Evolutionary conservation across 2,329 filamentous ascomycete genomes (phyloP).

Genomic region (Metarhizium album): DNA sequence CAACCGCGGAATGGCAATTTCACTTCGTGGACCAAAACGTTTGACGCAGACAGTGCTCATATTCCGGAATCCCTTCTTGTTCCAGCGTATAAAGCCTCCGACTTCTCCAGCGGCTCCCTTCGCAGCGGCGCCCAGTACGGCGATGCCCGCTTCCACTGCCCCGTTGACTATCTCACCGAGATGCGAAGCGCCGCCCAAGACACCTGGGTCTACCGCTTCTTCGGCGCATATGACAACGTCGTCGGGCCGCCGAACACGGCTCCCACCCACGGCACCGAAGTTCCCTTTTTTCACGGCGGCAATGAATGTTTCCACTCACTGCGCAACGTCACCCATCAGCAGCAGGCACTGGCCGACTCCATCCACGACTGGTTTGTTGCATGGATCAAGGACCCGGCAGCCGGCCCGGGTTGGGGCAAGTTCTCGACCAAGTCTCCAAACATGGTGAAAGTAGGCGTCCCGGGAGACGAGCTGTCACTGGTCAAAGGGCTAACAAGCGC

Average conservation of each 20-base stretch:
- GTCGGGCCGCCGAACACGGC: slow-evolving; percentile 11
- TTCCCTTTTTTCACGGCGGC: slow-evolving; percentile 34
- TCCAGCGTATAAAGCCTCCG: slow-evolving; percentile 13
- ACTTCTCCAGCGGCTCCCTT: slow-evolving; percentile 25
- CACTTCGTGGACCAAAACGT: slow-evolving; percentile 9
- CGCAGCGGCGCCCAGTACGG: slow-evolving; percentile 32
- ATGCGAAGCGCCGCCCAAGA: slow-evolving; percentile 25
- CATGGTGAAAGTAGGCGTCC: not conserved
- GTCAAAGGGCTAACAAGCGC: not conserved
- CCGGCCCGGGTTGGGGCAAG: slow-evolving; percentile 30
- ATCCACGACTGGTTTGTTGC: slow-evolving; percentile 31
- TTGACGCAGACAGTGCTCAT: not conserved
- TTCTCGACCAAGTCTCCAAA: not conserved
- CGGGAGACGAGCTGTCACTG: not conserved
- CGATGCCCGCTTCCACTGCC: slow-evolving; percentile 35
- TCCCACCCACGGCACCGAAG: slow-evolving; percentile 14
- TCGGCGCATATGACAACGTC: slow-evolving; percentile 29
- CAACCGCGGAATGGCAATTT: slow-evolving; percentile 4
- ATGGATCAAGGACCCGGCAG: slow-evolving; percentile 32
- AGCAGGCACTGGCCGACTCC: slow-evolving; percentile 30
- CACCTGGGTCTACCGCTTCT: slow-evolving; percentile 34
- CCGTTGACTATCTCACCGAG: slow-evolving; percentile 27
- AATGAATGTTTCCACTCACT: slow-evolving; percentile 29
- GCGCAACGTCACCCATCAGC: slow-evolving; percentile 21
- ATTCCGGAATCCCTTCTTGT: not conserved